Evolutionary conservation across 2,329 filamentous ascomycete genomes (phyloP).

Genomic region (Teratosphaeria nubilosa): DNA sequence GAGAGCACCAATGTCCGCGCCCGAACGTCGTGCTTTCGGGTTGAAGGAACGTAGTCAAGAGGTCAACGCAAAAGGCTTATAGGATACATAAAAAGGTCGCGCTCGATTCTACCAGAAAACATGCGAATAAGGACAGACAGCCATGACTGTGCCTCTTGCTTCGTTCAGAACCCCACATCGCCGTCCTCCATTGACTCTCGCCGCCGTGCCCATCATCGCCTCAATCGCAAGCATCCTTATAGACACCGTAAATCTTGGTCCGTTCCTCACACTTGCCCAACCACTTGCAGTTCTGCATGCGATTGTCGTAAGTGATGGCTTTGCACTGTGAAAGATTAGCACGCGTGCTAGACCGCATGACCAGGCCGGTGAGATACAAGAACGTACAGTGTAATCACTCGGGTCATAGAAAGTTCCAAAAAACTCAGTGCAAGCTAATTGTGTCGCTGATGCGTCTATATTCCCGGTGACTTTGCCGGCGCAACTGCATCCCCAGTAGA

Average conservation of each 20-base stretch:
- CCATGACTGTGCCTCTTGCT: too few relatives aligned
- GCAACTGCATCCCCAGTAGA: not conserved
- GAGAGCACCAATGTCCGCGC: too few relatives aligned
- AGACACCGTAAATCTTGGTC: not conserved
- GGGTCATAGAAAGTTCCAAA: not conserved
- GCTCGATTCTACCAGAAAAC: too few relatives aligned
- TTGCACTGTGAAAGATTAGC: not conserved
- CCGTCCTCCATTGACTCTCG: too few relatives aligned
- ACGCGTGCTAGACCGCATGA: not conserved
- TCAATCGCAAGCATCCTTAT: not conserved
- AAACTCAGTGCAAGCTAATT: not conserved
- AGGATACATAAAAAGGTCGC: too few relatives aligned
- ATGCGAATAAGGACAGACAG: too few relatives aligned
- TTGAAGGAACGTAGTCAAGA: too few relatives aligned
- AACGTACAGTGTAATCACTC: not conserved
- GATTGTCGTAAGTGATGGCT: not conserved
- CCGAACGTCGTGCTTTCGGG: too few relatives aligned
- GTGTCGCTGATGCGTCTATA: not conserved
- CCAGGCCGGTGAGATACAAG: not conserved
- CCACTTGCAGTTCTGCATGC: too few relatives aligned
- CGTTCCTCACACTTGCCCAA: not conserved
- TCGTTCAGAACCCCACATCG: too few relatives aligned
- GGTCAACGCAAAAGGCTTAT: too few relatives aligned
- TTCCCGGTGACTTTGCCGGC: not conserved
- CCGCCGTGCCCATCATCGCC: not conserved